Conservation (phyloP, 805 yeast genomes). For the Cyberlindnera lachancei region DNA sequence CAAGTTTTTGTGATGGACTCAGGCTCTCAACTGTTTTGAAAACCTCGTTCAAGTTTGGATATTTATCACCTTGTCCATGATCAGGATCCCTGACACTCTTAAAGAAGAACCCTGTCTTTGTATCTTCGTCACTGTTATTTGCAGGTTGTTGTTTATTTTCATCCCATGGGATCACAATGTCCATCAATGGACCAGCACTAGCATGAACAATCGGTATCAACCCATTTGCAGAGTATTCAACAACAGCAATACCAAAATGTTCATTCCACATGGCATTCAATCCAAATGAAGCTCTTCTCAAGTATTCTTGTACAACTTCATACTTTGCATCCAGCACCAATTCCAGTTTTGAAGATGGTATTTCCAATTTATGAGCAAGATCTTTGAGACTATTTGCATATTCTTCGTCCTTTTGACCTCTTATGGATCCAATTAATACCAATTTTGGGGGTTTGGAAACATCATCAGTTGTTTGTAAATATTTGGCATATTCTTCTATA, state of each 20-base stretch:
- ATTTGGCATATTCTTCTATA: constrained; percentile 53
- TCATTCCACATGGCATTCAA: constrained; percentile 99
- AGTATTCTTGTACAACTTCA: constrained; percentile 44
- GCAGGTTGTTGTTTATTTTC: constrained; percentile 21
- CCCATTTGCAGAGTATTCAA: constrained; percentile 84
- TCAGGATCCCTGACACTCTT: constrained; percentile 69
- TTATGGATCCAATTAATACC: constrained; percentile 76
- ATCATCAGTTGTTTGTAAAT: constrained; percentile 25
- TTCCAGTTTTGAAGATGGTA: constrained; percentile 34
- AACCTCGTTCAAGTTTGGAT: constrained; percentile 41
- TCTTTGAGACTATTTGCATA: constrained; percentile 44
- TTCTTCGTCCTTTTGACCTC: constrained; percentile 57
- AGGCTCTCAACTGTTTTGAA: constrained; percentile 37
- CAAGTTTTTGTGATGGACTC: constrained; percentile 27
- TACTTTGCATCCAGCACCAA: constrained; percentile 74
- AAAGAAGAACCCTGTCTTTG: constrained; percentile 76
- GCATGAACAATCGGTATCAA: constrained; percentile 87
- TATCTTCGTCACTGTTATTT: constrained; percentile 26
- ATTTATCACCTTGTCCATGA: constrained; percentile 28
- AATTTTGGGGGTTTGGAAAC: constrained; percentile 43
- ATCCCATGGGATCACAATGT: constrained; percentile 65
- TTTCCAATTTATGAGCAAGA: constrained; percentile 34
- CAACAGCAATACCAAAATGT: constrained; percentile 97
- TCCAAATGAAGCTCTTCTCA: constrained; percentile 61
- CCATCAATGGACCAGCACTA: constrained; percentile 89